Conservation (phyloP, 176 grass and related monocot species). For the Cenchrus americanus region DNA sequence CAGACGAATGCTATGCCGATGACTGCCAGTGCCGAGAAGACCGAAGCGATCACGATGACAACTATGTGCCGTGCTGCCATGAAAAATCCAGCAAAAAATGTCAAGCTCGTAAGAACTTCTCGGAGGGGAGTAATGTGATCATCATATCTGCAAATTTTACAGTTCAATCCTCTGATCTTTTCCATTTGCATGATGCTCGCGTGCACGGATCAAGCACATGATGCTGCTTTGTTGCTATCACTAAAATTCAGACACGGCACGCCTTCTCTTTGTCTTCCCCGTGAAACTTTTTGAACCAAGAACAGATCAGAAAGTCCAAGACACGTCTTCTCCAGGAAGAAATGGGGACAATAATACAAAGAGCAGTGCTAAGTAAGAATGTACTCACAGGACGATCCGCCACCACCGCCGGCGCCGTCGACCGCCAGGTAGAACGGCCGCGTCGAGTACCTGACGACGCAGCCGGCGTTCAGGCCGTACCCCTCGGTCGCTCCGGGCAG, state of each 20-base stretch:
- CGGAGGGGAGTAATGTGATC: not conserved
- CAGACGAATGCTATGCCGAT: slow-evolving; percentile 58
- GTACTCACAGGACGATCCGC: slow-evolving; percentile 51
- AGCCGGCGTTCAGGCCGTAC: slow-evolving; percentile 75
- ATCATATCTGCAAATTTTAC: not conserved
- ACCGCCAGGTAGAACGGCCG: slow-evolving; percentile 69
- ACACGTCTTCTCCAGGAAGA: not conserved
- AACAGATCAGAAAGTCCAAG: not conserved
- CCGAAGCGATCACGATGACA: slow-evolving; percentile 46
- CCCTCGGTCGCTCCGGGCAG: slow-evolving; percentile 56
- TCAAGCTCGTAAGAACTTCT: not conserved
- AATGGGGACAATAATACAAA: not conserved
- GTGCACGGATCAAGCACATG: not conserved
- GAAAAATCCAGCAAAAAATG: not conserved
- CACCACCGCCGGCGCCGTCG: not conserved
- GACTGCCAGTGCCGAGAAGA: slow-evolving; percentile 37
- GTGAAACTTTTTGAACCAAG: slow-evolving; percentile 1
- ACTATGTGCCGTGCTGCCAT: slow-evolving; percentile 52
- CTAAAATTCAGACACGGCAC: slow-evolving; percentile 39
- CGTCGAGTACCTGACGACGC: slow-evolving; percentile 84
- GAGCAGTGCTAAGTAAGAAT: not conserved
- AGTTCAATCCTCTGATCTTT: not conserved
- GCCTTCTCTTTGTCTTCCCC: not conserved
- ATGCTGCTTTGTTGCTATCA: slow-evolving; percentile 19
- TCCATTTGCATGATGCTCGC: not conserved